phyloP scores from a whole-genome alignment of 345 rosid genomes.

The Rhizophora apiculata region DNA sequence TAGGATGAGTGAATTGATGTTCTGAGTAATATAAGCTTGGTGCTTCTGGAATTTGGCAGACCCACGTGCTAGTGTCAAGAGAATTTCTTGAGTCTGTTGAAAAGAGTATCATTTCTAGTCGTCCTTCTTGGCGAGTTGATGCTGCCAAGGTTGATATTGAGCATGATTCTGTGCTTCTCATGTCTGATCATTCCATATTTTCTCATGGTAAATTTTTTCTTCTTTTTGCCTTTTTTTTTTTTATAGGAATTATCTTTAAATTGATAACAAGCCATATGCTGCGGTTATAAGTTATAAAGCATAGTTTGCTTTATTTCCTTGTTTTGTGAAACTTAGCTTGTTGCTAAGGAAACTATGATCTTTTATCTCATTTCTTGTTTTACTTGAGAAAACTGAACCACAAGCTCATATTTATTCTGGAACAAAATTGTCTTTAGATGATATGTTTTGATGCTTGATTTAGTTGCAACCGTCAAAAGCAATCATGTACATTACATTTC shows the following conservation, averaged over 20 bases:
- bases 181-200: conserved; percentile 85
- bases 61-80: conserved; percentile 44
- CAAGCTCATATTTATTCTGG: background rate
- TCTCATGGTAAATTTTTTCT: conserved; percentile 5
- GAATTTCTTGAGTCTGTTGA: conserved; percentile 64
- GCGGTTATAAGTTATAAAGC: conserved; percentile 37
- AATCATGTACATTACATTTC: background rate
- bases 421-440: background rate
- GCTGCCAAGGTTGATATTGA: conserved; percentile 58
- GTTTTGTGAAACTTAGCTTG: background rate
- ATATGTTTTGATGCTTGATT: background rate
- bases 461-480: background rate
- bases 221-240: background rate
- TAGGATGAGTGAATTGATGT: background rate
- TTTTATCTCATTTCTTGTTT: too few species aligned
- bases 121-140: conserved; percentile 69
- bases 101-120: conserved; percentile 46
- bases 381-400: too few species aligned
- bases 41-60: conserved; percentile 39
- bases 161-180: conserved; percentile 53
- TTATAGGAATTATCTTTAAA: conserved; percentile 16
- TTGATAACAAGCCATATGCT: background rate
- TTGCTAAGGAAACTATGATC: too few species aligned
- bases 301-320: background rate
- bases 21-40: background rate